Percentiles rank a stretch among this genome's conserved stretches.
phyloP scores from a whole-genome alignment of 441 rosid species.

The Kokia cookei region DNA sequence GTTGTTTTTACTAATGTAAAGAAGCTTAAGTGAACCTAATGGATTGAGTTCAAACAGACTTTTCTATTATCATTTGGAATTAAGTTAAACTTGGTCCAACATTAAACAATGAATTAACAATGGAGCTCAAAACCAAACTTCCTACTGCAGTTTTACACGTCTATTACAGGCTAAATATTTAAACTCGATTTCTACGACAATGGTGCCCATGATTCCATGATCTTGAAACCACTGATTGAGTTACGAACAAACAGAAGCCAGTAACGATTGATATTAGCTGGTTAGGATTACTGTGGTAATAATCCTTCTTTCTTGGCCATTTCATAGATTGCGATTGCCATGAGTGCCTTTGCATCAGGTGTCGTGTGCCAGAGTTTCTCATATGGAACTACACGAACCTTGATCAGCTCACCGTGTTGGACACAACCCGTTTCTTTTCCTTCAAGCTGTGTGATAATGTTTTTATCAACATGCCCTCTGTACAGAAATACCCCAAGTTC shows the following conservation, averaged over 20 bases:
- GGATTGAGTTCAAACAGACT: no score
- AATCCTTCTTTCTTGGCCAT: conserved; percentile 61
- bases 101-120: no score
- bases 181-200: not conserved
- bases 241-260: not conserved
- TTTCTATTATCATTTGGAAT: no score
- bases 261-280: not conserved
- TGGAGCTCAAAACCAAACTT: not conserved
- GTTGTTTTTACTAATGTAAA: no score
- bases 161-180: not conserved
- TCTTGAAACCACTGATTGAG: not conserved
- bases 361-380: conserved; percentile 68
- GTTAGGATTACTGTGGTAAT: conserved; percentile 31
- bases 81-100: no score
- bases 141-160: not conserved
- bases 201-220: not conserved
- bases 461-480: conserved; percentile 48
- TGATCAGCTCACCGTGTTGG: conserved; percentile 73
- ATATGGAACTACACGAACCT: conserved; percentile 60
- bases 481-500: conserved; percentile 54
- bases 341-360: conserved; percentile 67
- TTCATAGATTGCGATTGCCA: conserved; percentile 70
- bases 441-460: conserved; percentile 51
- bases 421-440: conserved; percentile 76
- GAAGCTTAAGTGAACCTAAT: no score